Conservation (phyloP, 495 filamentous ascomycete genomes). For the Apiosordaria backusii region DNA sequence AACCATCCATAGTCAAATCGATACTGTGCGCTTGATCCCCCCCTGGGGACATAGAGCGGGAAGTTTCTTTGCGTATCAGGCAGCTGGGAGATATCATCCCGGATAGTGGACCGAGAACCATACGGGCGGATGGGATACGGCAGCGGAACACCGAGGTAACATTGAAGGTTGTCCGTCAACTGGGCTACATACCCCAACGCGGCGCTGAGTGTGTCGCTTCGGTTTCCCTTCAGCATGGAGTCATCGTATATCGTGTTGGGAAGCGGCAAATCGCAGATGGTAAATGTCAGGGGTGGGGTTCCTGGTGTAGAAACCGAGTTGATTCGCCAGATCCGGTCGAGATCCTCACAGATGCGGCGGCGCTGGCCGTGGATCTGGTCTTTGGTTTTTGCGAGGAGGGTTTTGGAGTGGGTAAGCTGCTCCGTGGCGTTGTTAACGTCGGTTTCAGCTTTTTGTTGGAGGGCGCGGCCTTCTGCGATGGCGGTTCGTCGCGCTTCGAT, state of each 20-base stretch:
- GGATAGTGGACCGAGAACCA: constrained; percentile 70
- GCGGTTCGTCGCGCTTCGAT: constrained; percentile 61
- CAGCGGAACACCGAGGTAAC: constrained; percentile 73
- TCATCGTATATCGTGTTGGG: constrained; percentile 76
- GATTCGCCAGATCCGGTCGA: constrained; percentile 65
- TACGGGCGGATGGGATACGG: constrained; percentile 75
- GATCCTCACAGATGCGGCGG: constrained; percentile 79
- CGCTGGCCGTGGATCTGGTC: constrained; percentile 73
- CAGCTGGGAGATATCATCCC: constrained; percentile 72
- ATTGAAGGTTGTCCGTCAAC: constrained; percentile 69
- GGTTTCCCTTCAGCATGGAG: constrained; percentile 33
- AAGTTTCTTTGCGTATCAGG: constrained; percentile 62
- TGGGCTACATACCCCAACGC: constrained; percentile 81
- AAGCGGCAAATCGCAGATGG: constrained; percentile 67
- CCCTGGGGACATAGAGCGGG: constrained; percentile 70
- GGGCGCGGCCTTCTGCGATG: constrained; percentile 58
- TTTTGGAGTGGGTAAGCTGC: constrained; percentile 54
- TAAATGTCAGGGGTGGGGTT: constrained; percentile 62
- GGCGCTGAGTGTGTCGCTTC: constrained; percentile 69
- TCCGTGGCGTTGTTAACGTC: constrained; percentile 54
- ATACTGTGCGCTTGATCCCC: constrained; percentile 63
- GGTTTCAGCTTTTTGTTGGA: constrained; percentile 54
- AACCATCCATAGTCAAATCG: constrained; percentile 96
- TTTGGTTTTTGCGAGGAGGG: constrained; percentile 53
- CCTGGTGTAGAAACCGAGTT: constrained; percentile 59